Base-by-base conservation (phyloP, 2,329 filamentous ascomycete species). In the Hypomyces rosellus region DNA sequence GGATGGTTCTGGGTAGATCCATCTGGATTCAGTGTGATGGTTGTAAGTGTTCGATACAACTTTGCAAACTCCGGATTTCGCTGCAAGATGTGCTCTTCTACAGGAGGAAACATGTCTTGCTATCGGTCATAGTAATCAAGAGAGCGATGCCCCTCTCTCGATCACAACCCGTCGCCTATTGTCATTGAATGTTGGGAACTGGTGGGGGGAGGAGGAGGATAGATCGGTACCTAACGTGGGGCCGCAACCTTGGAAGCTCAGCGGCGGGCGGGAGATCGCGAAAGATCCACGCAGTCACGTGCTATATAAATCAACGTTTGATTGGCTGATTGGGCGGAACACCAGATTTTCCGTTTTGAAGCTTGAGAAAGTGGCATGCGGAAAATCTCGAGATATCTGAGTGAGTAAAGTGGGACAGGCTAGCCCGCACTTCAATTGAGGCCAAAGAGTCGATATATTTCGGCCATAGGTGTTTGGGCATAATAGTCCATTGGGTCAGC, bases 41-140 rank as follows among this genome's bases (percentile, higher is more conserved):
- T 75, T 6, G 75, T 78, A 42, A 85, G 68, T 12, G 71, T 77
- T 14, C 66, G 70, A 63, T 84, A 80, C 5, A 85, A 71, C 34
- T 71, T 69, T n/a, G 77, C 76, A 58, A 85, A 85, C 18, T 78
- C 73, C 0, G 81, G 81, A 55, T 85, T 84, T 51, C 69, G 72
- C 47, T 73, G 64, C 1, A 85, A 63, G 15, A 84, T 67, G 0
- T 71, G 57, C 8, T 76, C 70, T 16, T 84, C 80, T 8, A 84
- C 65, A 0, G 79, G 80, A 0, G 81, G 81, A 2, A 84, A 65
- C 79, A 84, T 83, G 49, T 30, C 25, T 30, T 30, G 25, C 25
- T 30, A 30, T 30, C 25, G 8, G 9, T 30, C 9, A 30, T 30
- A 30, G 25, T 8, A 30, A 30, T 11, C 25, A 30, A 30, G 25